These are phyloP conservation scores for Lasiosphaeriaceae sp. DNA, from an alignment of 495 filamentous ascomycete genomes.

Conservation along the genomic window DNA sequence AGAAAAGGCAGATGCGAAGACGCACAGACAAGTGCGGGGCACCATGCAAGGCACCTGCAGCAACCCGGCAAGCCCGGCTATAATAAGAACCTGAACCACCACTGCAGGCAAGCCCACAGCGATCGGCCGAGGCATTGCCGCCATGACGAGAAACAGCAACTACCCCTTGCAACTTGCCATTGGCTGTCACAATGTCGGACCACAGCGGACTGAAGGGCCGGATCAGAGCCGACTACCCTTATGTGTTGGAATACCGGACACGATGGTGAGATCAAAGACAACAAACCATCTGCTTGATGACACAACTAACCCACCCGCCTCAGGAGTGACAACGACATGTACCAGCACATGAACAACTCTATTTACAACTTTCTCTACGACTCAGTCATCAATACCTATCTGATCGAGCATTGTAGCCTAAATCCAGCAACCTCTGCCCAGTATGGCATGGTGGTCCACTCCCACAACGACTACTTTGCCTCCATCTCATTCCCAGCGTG, in stretches of 20 bases:
- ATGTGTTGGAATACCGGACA: slow-evolving; percentile 77
- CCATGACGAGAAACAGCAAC: neutral
- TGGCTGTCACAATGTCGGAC: slow-evolving; percentile 26
- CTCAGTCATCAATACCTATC: slow-evolving; percentile 84
- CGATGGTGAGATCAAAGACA: slow-evolving; percentile 65
- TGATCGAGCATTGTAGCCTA: slow-evolving; percentile 75
- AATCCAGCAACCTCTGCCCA: slow-evolving; percentile 64
- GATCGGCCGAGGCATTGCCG: no score
- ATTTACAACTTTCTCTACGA: slow-evolving; percentile 82
- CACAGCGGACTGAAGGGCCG: slow-evolving; percentile 55
- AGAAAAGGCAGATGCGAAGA: neutral
- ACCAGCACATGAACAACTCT: slow-evolving; percentile 80
- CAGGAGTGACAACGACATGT: slow-evolving; percentile 96
- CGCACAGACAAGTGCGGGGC: no score
- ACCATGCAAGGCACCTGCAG: no score
- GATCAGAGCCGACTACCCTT: slow-evolving; percentile 69
- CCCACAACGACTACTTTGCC: slow-evolving; percentile 78
- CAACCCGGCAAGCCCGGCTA: no score
- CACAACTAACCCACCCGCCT: slow-evolving; percentile 1
- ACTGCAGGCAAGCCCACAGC: no score
- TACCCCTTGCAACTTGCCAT: neutral
- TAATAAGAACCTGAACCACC: no score
- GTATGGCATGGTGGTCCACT: slow-evolving; percentile 78
- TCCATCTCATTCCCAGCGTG: slow-evolving; percentile 79
- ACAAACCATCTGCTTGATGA: neutral